Conservation (phyloP, 1,139 yeast genomes). For the Kluyveromyces marxianus region DNA sequence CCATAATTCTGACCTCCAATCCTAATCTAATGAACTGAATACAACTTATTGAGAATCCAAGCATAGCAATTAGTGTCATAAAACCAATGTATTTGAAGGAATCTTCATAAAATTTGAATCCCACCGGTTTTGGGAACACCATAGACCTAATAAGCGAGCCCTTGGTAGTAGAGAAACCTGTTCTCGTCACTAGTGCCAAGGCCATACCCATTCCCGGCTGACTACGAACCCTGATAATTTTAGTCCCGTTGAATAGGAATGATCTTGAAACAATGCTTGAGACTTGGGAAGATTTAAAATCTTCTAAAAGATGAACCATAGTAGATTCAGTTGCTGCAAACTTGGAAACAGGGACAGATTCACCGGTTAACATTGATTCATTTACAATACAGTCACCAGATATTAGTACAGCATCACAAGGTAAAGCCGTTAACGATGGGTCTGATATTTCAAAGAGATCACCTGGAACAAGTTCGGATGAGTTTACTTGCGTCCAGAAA, state of each 20-base stretch:
- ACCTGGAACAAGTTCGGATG: constrained; percentile 90
- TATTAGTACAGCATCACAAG: constrained; percentile 81
- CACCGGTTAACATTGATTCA: constrained; percentile 96
- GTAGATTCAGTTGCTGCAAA: constrained; percentile 57
- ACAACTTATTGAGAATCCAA: constrained; percentile 82
- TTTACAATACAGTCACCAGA: constrained; percentile 92
- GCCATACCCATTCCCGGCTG: constrained; percentile 46
- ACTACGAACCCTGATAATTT: constrained; percentile 71
- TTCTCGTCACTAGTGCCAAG: constrained; percentile 76
- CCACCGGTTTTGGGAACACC: constrained; percentile 92
- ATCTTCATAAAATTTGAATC: constrained; percentile 88
- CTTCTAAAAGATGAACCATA: constrained; percentile 46
- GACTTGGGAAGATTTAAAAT: constrained; percentile 47
- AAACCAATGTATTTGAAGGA: constrained; percentile 94
- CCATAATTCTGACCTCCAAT: constrained; percentile 57
- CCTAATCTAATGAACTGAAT: constrained; percentile 75
- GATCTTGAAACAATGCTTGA: constrained; percentile 64
- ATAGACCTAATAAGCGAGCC: constrained; percentile 93
- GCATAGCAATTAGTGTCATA: constrained; percentile 76
- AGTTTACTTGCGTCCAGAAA: constrained; percentile 79
- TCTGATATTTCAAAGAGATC: constrained; percentile 89
- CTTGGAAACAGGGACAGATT: constrained; percentile 93
- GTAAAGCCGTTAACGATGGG: constrained; percentile 63
- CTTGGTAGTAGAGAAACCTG: constrained; percentile 92
- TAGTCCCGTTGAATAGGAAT: constrained; percentile 81